phyloP scores from a whole-genome alignment of 169 alveolate genomes.

The Plasmodium blacklocki region DNA sequence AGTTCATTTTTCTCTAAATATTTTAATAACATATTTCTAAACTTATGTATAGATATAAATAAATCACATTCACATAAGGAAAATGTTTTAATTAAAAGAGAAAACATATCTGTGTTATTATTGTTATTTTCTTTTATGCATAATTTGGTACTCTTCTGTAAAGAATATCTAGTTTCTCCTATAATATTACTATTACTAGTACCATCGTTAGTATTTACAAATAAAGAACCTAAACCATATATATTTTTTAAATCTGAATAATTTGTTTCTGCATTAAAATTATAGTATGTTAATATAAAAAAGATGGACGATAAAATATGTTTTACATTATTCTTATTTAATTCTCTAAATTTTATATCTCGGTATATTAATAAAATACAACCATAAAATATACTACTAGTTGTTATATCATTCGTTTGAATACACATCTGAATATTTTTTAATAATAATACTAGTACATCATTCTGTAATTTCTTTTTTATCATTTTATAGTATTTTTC shows the following conservation, averaged over 20 bases:
- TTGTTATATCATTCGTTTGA: slow-evolving; percentile 72
- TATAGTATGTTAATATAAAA: slow-evolving; percentile 66
- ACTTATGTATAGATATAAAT: slow-evolving; percentile 69
- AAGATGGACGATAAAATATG: slow-evolving; percentile 67
- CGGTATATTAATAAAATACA: slow-evolving; percentile 61
- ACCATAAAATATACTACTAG: slow-evolving; percentile 64
- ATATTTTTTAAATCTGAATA: slow-evolving; percentile 66
- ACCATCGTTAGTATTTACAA: slow-evolving; percentile 62
- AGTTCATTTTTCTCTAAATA: slow-evolving; percentile 63
- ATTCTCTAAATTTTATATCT: slow-evolving; percentile 57
- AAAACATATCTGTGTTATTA: slow-evolving; percentile 6
- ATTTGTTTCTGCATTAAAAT: slow-evolving; percentile 67
- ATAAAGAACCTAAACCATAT: slow-evolving; percentile 75
- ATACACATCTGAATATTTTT: slow-evolving; percentile 25
- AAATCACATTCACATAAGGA: slow-evolving; percentile 75
- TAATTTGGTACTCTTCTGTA: background rate
- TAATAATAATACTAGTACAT: slow-evolving; percentile 40
- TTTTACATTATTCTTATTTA: slow-evolving; percentile 45
- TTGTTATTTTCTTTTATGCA: background rate
- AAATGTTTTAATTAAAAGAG: slow-evolving; percentile 55
- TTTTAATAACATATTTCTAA: slow-evolving; percentile 67
- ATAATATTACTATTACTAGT: slow-evolving; percentile 23
- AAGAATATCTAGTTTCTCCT: background rate
- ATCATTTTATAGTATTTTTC: slow-evolving; percentile 48
- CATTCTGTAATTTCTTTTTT: slow-evolving; percentile 58